These are phyloP conservation scores for Hsuehochloa calcarea DNA, from an alignment of 176 grass and related monocot species.

Conservation along the genomic window DNA sequence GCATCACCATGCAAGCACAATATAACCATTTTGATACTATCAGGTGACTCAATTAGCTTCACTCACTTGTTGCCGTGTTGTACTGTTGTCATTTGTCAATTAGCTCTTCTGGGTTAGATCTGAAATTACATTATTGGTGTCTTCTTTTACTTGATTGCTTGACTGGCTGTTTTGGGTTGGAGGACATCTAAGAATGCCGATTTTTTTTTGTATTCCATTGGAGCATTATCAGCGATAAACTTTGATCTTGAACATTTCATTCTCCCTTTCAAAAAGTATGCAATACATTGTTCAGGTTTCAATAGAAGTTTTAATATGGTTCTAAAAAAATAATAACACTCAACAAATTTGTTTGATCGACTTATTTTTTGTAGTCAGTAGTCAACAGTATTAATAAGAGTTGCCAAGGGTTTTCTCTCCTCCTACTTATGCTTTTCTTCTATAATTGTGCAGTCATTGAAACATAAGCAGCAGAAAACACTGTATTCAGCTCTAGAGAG, in stretches of 20 bases:
- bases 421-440: constrained; percentile 28
- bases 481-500: constrained; percentile 66
- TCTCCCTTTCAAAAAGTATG: background rate
- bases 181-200: background rate
- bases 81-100: background rate
- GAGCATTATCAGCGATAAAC: background rate
- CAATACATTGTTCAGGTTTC: constrained; percentile 3
- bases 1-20: background rate
- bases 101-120: background rate
- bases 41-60: background rate
- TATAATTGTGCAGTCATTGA: constrained; percentile 45
- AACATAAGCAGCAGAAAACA: constrained; percentile 44
- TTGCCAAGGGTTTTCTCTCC: background rate
- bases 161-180: background rate
- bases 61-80: background rate
- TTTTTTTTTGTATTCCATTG: background rate
- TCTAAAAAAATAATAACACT: background rate
- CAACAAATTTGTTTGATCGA: background rate
- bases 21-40: background rate
- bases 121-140: background rate
- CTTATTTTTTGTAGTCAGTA: background rate
- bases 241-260: constrained; percentile 9
- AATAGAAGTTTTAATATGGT: background rate
- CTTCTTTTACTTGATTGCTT: background rate
- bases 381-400: background rate